Conservation (phyloP, 257 asterid species). For the Vinca minor region DNA sequence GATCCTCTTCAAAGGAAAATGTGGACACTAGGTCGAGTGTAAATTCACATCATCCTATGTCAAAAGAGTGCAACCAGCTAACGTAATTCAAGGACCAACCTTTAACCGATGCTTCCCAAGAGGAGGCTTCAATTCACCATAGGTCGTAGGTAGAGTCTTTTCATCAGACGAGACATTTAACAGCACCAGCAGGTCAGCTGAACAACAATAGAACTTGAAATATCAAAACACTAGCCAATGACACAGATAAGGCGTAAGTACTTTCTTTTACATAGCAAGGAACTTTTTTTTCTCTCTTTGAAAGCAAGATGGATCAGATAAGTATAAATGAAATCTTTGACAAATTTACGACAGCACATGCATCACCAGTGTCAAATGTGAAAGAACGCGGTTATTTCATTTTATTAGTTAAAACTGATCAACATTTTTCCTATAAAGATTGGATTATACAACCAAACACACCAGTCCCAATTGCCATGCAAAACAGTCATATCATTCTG, state of each 20-base stretch:
- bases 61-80: neutral
- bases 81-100: slow-evolving; percentile 33
- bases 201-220: slow-evolving; percentile 10
- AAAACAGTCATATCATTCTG: neutral
- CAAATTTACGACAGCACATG: neutral
- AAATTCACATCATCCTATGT: neutral
- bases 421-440: neutral
- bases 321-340: too few species aligned
- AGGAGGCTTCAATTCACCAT: slow-evolving; percentile 95
- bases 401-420: neutral
- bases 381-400: neutral
- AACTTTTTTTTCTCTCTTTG: too few species aligned
- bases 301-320: too few species aligned
- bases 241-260: too few species aligned
- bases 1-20: too few species aligned
- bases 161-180: slow-evolving; percentile 71
- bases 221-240: neutral
- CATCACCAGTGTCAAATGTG: neutral
- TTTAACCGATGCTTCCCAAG: slow-evolving; percentile 91
- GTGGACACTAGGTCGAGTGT: too few species aligned
- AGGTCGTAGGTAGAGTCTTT: slow-evolving; percentile 64
- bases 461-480: neutral
- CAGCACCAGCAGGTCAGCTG: slow-evolving; percentile 77
- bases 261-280: neutral
- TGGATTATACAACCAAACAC: too few species aligned